Conservation (phyloP, 169 alveolate genomes). For the Eimeria necatrix region DNA sequence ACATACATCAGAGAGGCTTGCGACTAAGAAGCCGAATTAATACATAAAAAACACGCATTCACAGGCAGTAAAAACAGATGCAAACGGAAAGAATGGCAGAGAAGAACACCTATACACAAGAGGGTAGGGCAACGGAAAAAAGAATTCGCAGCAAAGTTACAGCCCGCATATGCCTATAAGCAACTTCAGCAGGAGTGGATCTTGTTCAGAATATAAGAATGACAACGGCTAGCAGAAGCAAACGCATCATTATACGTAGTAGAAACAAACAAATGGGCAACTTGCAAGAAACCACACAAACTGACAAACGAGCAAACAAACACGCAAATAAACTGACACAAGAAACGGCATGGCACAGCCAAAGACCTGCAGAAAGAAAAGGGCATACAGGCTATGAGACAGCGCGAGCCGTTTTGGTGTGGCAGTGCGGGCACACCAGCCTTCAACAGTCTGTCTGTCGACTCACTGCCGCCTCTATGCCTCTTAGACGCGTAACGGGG, state of each 20-base stretch:
- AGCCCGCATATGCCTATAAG: no score
- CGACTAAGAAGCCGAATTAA: no score
- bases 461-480: constrained; percentile 65
- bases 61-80: background rate
- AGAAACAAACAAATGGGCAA: background rate
- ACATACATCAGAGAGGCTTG: no score
- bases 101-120: no score
- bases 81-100: background rate
- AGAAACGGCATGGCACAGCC: background rate
- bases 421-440: no score
- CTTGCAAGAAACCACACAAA: background rate
- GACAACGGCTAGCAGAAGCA: background rate
- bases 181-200: no score
- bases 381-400: background rate
- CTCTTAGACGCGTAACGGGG: constrained; percentile 69
- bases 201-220: no score
- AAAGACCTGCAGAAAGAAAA: background rate
- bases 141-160: no score
- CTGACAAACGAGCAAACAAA: background rate
- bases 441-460: background rate
- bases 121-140: no score
- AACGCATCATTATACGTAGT: background rate
- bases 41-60: background rate
- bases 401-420: no score
- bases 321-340: background rate